Percentiles rank a stretch among this genome's conserved stretches.
Conservation (phyloP, 306 rosid genomes). For the Acacia confusa region DNA sequence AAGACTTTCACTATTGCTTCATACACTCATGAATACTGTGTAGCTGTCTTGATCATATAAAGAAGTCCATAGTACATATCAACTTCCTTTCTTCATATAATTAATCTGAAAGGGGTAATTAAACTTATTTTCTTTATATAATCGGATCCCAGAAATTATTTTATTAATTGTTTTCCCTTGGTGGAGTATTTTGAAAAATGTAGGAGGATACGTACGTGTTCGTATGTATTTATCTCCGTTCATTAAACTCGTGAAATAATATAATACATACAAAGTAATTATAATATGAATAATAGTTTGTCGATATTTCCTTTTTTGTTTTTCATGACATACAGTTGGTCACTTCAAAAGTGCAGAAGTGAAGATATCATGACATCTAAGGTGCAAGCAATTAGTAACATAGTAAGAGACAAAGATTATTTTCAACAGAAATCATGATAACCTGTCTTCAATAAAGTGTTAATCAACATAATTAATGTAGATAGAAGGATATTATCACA, state of each 20-base stretch:
- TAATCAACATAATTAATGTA: not conserved
- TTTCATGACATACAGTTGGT: not conserved
- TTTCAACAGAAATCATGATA: not conserved
- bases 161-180: not conserved
- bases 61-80: not conserved
- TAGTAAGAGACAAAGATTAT: not conserved
- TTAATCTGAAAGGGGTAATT: not conserved
- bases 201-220: not conserved
- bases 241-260: not conserved
- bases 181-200: not conserved
- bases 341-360: not conserved
- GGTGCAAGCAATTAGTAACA: not conserved
- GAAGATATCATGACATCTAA: not conserved
- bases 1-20: not conserved
- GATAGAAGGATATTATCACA: conserved; percentile 19
- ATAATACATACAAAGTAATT: no score
- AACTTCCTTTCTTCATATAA: not conserved
- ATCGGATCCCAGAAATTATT: not conserved
- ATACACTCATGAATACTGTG: not conserved
- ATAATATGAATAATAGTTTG: not conserved
- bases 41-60: not conserved
- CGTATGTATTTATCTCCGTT: not conserved
- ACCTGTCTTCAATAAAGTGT: not conserved
- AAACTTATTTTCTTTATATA: not conserved
- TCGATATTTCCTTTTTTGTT: not conserved